A percentile compares a stretch with the other conserved stretches of the same genome.
These are phyloP conservation scores for Amorphotheca resinae DNA, from an alignment of 495 filamentous ascomycete genomes.

Conservation along the genomic window DNA sequence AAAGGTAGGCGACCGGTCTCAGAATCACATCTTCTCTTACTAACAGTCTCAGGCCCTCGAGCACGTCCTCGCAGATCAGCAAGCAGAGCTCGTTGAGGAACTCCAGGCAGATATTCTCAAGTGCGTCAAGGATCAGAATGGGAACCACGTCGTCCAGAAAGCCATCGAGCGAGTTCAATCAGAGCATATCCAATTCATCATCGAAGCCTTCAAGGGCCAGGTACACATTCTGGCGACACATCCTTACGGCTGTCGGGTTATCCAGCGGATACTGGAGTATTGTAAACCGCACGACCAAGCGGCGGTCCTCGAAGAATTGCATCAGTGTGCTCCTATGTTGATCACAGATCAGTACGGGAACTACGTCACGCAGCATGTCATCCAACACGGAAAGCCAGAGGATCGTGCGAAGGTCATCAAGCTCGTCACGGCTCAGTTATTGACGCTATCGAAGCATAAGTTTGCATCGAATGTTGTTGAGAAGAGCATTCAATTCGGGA, in stretches of 20 bases:
- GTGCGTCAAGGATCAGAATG: conserved; percentile 82
- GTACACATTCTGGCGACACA: conserved; percentile 71
- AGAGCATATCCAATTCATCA: conserved; percentile 77
- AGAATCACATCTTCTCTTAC: neutral
- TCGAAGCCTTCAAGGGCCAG: conserved; percentile 69
- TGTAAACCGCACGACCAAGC: conserved; percentile 60
- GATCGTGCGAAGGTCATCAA: conserved; percentile 64
- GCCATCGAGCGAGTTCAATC: conserved; percentile 77
- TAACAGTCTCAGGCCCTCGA: conserved; percentile 53
- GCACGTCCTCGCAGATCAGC: conserved; percentile 81
- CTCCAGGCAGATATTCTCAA: conserved; percentile 65
- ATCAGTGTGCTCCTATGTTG: conserved; percentile 54
- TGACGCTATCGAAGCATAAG: conserved; percentile 84
- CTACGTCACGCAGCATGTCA: conserved; percentile 93
- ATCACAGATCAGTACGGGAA: conserved; percentile 91
- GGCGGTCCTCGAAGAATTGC: conserved; percentile 66
- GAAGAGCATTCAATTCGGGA: conserved; percentile 73
- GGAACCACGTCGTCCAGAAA: conserved; percentile 96
- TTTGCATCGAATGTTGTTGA: conserved; percentile 97
- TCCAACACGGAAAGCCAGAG: conserved; percentile 64
- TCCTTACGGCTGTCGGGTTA: conserved; percentile 82
- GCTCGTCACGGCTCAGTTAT: conserved; percentile 56
- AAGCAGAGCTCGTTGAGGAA: conserved; percentile 73
- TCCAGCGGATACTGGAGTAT: conserved; percentile 84
- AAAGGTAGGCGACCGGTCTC: conserved; percentile 38